A percentile compares a stretch with the other conserved stretches of the same genome.
phyloP scores from a whole-genome alignment of 2,329 filamentous ascomycete genomes.

The Coniochaeta pulveracea region DNA sequence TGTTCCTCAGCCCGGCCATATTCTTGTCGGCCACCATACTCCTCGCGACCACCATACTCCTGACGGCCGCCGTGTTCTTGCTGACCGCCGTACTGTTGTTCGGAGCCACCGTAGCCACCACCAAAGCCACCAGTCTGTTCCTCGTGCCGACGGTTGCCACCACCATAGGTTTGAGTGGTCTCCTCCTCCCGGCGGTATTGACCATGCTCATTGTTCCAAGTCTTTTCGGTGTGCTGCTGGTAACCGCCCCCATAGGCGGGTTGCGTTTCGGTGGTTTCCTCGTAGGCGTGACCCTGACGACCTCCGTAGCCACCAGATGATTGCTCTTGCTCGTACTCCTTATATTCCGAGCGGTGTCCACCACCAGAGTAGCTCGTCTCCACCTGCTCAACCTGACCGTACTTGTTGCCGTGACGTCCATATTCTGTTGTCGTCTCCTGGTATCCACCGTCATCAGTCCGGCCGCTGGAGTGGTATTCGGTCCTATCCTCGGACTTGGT shows the following conservation, averaged over 20 bases:
- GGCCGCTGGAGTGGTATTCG: slow-evolving; percentile 34
- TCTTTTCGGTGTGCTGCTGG: slow-evolving; percentile 45
- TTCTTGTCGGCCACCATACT: slow-evolving; percentile 9
- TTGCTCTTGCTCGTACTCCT: slow-evolving; percentile 36
- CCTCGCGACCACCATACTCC: slow-evolving; percentile 13
- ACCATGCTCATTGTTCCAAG: slow-evolving; percentile 22
- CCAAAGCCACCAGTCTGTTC: slow-evolving; percentile 9
- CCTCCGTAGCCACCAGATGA: not conserved
- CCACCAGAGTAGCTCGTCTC: slow-evolving; percentile 48
- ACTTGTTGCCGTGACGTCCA: slow-evolving; percentile 42
- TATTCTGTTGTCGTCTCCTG: slow-evolving; percentile 51
- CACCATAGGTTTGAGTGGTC: slow-evolving; percentile 14
- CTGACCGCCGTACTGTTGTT: slow-evolving; percentile 12
- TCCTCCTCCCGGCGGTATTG: slow-evolving; percentile 16
- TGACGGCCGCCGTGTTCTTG: slow-evolving; percentile 13
- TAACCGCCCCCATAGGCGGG: slow-evolving; percentile 41
- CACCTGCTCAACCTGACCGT: slow-evolving; percentile 49
- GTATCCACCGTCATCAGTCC: slow-evolving; percentile 47
- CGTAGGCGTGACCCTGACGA: slow-evolving; percentile 40
- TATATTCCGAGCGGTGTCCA: slow-evolving; percentile 46
- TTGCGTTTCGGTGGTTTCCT: slow-evolving; percentile 44
- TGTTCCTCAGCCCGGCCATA: slow-evolving; percentile 8
- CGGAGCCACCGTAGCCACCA: slow-evolving; percentile 12
- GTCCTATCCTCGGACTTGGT: slow-evolving; percentile 36
- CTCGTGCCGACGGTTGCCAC: slow-evolving; percentile 9